A percentile compares a stretch with the other conserved stretches of the same genome.
Evolutionary conservation across 176 grass and related monocot genomes (phyloP).

Genomic region (Aegilops umbellulata): DNA sequence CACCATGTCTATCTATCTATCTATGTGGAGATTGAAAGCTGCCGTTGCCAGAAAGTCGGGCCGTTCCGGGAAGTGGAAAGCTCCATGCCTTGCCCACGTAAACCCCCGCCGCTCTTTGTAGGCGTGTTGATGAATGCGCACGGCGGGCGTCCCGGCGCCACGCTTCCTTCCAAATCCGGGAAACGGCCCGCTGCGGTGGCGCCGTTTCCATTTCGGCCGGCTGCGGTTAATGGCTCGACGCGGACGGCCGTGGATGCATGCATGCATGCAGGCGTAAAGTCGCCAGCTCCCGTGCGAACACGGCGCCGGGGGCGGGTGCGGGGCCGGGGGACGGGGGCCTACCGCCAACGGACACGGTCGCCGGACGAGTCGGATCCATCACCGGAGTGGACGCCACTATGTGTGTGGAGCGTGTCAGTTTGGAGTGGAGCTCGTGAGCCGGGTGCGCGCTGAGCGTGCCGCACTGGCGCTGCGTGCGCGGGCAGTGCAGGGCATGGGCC

Average conservation of each 20-base stretch:
- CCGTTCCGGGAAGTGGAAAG: background rate
- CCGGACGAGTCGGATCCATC: background rate
- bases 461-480: background rate
- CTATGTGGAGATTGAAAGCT: background rate
- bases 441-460: background rate
- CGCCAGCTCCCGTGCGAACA: background rate
- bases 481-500: background rate
- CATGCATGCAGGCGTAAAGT: background rate
- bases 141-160: background rate
- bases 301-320: background rate
- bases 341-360: background rate
- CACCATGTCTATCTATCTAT: background rate
- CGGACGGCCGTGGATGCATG: background rate
- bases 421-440: background rate
- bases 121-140: background rate
- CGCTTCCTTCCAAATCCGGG: background rate
- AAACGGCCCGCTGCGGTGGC: background rate
- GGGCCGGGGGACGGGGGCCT: background rate
- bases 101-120: background rate
- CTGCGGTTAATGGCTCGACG: background rate
- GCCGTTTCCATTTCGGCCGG: background rate
- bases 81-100: background rate
- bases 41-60: background rate
- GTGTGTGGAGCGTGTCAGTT: background rate
- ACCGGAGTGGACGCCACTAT: background rate